These are phyloP conservation scores for Xylariaceae sp. DNA, from an alignment of 2,329 filamentous ascomycete genomes.

Conservation along the genomic window DNA sequence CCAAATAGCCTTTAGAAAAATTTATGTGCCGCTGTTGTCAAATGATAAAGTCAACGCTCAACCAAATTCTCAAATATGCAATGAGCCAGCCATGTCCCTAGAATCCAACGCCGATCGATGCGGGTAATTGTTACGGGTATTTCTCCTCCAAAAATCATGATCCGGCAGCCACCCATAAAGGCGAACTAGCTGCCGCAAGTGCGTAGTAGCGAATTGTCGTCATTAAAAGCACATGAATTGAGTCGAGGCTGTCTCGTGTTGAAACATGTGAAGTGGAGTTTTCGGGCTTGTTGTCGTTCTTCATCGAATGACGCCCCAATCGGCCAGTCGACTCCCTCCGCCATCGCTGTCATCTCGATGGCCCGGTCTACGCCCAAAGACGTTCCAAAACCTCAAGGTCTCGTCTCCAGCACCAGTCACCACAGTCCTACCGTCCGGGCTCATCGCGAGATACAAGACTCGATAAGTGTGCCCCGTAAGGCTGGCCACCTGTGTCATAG, in stretches of 20 bases:
- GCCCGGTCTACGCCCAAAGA: slow-evolving; percentile 80
- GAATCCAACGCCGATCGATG: slow-evolving; percentile 2
- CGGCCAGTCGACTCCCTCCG: slow-evolving; percentile 58
- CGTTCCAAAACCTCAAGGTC: slow-evolving; percentile 93
- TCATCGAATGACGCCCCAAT: slow-evolving; percentile 80
- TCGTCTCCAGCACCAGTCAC: slow-evolving; percentile 97
- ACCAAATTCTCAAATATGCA: too few relatives aligned
- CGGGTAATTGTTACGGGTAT: slow-evolving; percentile 10
- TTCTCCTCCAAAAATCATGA: slow-evolving; percentile 8
- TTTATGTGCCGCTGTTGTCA: too few relatives aligned
- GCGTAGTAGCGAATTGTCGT: slow-evolving; percentile 6
- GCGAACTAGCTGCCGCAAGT: background rate
- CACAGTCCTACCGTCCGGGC: slow-evolving; percentile 87
- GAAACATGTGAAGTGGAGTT: slow-evolving; percentile 9
- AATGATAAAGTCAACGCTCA: too few relatives aligned
- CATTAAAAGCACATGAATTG: slow-evolving; percentile 13
- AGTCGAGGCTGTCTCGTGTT: slow-evolving; percentile 9
- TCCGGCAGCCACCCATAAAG: background rate
- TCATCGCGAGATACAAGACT: slow-evolving; percentile 95
- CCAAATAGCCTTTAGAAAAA: too few relatives aligned
- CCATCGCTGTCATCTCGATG: slow-evolving; percentile 63
- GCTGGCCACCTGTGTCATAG: slow-evolving; percentile 94
- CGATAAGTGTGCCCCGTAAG: slow-evolving; percentile 95
- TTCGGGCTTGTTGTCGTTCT: background rate
- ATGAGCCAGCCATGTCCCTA: background rate